Conservation (phyloP, 352 stramenopile genomes). For the Phytophthora pisi region DNA sequence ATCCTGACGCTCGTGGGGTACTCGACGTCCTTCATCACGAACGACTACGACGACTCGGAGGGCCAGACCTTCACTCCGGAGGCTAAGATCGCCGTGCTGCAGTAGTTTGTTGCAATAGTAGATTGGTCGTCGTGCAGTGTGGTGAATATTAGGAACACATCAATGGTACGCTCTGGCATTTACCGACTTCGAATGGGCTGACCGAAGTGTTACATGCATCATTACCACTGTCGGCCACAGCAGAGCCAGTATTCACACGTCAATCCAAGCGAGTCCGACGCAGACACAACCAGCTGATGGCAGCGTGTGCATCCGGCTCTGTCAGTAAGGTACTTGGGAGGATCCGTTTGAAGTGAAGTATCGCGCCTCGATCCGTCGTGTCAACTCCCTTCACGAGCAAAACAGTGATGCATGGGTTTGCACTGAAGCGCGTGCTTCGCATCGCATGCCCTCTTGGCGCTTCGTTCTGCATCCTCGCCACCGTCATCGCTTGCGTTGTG, state of each 20-base stretch:
- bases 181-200: background rate
- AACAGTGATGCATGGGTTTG: conserved; percentile 4
- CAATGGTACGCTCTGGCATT: background rate
- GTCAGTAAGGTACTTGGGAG: background rate
- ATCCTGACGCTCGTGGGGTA: conserved; percentile 80
- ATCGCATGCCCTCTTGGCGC: conserved; percentile 19
- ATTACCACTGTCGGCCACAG: too few species aligned
- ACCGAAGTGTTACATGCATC: too few species aligned
- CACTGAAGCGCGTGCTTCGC: conserved; percentile 8
- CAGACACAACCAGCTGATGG: too few species aligned
- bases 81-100: conserved; percentile 34
- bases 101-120: conserved; percentile 19
- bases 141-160: conserved; percentile 5
- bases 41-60: conserved; percentile 52
- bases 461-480: conserved; percentile 29
- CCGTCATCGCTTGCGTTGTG: conserved; percentile 46
- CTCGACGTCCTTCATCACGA: conserved; percentile 69
- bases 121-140: conserved; percentile 9
- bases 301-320: too few species aligned
- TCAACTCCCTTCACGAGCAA: background rate
- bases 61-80: conserved; percentile 35
- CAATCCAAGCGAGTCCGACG: too few species aligned
- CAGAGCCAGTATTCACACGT: too few species aligned
- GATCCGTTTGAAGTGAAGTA: background rate
- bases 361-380: background rate